phyloP scores from a whole-genome alignment of 129 eudicot genomes.

The Artemisia annua region DNA sequence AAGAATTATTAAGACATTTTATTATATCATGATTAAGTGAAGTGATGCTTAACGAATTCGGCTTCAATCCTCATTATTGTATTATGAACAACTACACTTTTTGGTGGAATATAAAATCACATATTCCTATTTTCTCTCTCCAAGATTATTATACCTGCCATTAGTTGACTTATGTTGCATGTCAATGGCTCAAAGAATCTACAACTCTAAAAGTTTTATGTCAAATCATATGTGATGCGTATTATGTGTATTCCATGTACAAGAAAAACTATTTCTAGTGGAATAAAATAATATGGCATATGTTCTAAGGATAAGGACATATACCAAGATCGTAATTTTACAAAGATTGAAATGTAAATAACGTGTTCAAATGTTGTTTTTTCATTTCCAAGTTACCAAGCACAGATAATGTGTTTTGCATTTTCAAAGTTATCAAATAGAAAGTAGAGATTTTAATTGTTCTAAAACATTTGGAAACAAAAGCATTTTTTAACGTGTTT shows the following conservation, averaged over 20 bases:
- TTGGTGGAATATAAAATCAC: constrained; percentile 32
- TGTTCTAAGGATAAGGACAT: background rate
- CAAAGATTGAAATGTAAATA: background rate
- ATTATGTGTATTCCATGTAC: background rate
- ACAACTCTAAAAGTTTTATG: constrained; percentile 22
- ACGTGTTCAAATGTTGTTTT: background rate
- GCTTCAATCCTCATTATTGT: constrained; percentile 11
- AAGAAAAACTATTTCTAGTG: background rate
- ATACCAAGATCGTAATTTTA: background rate
- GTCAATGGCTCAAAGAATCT: constrained; percentile 31
- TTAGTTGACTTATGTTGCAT: constrained; percentile 27
- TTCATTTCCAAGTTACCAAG: too few relatives aligned
- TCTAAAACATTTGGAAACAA: too few relatives aligned
- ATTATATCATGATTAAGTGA: background rate
- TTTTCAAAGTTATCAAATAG: too few relatives aligned
- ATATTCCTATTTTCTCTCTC: constrained; percentile 34
- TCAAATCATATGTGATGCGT: constrained; percentile 14
- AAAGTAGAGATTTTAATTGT: too few relatives aligned
- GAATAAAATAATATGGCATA: background rate
- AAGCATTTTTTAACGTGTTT: too few relatives aligned
- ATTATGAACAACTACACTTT: constrained; percentile 22
- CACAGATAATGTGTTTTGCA: too few relatives aligned
- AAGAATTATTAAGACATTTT: background rate
- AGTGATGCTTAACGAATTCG: background rate
- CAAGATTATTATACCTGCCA: constrained; percentile 26